A percentile compares a stretch with the other conserved stretches of the same genome.
These are phyloP conservation scores for Paraphaeosphaeria sporulosa DNA, from an alignment of 2,329 filamentous ascomycete species.

Conservation along the genomic window DNA sequence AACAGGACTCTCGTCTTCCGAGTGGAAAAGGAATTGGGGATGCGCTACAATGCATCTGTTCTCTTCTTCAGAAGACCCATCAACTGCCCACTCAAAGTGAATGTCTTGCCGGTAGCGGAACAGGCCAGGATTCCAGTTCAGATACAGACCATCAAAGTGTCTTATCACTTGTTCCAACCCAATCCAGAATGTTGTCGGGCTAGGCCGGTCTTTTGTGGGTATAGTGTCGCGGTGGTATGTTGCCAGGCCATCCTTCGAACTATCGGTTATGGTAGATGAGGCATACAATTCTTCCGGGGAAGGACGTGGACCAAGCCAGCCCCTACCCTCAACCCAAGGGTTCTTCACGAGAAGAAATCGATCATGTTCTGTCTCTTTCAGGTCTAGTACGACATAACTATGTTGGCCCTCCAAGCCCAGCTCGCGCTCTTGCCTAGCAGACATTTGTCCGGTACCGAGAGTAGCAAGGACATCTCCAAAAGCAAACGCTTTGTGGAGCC, in stretches of 20 bases:
- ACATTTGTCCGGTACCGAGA: constrained; percentile 85
- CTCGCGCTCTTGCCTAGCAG: constrained; percentile 76
- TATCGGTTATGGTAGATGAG: constrained; percentile 24
- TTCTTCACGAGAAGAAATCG: constrained; percentile 88
- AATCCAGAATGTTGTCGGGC: constrained; percentile 92
- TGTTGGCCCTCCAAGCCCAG: constrained; percentile 88
- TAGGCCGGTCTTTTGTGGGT: constrained; percentile 43
- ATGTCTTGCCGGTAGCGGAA: constrained; percentile 85
- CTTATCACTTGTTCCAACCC: constrained; percentile 85
- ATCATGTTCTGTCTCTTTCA: constrained; percentile 70
- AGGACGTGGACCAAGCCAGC: constrained; percentile 68
- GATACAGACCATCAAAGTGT: constrained; percentile 93
- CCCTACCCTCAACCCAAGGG: constrained; percentile 86
- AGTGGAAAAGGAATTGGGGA: constrained; percentile 65
- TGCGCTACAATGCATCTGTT: constrained; percentile 76
- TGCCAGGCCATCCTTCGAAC: constrained; percentile 27
- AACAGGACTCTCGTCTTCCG: constrained; percentile 66
- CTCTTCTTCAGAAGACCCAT: constrained; percentile 58
- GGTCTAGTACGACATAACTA: constrained; percentile 88
- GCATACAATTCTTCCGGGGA: constrained; percentile 26
- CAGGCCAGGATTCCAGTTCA: constrained; percentile 93
- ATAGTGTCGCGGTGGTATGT: constrained; percentile 37
- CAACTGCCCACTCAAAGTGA: constrained; percentile 85
- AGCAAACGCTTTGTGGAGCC: constrained; percentile 76
- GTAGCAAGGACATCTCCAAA: constrained; percentile 86